Evolutionary conservation across 208 protist species (phyloP).

Genomic region (Wallacemonas sp.): DNA sequence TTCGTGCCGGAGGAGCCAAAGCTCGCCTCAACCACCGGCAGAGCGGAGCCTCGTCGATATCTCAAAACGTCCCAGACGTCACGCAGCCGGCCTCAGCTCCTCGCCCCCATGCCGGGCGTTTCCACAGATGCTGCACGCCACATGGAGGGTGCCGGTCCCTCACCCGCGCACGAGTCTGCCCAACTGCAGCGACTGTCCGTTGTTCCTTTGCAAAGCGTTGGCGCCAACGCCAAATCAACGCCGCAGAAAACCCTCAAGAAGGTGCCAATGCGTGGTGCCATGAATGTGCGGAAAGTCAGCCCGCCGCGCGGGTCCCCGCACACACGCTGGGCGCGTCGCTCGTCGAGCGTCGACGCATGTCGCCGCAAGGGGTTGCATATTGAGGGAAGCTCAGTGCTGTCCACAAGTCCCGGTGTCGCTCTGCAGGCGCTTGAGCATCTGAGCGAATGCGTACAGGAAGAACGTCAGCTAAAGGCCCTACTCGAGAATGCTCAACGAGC

Average conservation of each 20-base stretch:
- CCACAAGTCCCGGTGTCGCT: slow-evolving; percentile 34
- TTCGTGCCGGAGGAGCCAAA: not conserved
- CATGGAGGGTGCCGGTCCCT: not conserved
- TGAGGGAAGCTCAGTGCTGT: slow-evolving; percentile 70
- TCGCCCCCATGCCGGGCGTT: not conserved
- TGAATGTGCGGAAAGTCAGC: not conserved
- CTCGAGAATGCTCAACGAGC: slow-evolving; percentile 41
- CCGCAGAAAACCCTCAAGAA: not conserved
- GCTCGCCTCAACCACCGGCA: not conserved
- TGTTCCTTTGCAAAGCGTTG: not conserved
- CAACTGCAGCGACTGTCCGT: not conserved
- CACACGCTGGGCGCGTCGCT: not conserved
- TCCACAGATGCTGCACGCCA: not conserved
- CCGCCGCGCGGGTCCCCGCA: not conserved
- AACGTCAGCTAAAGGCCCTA: slow-evolving; percentile 61
- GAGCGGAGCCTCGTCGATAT: not conserved
- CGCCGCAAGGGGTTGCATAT: slow-evolving; percentile 41
- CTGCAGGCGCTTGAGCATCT: slow-evolving; percentile 48
- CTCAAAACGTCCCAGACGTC: slow-evolving; percentile 5
- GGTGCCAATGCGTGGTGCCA: not conserved
- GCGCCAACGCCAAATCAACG: not conserved
- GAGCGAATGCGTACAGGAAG: slow-evolving; percentile 48
- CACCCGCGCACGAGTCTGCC: not conserved
- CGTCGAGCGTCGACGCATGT: not conserved
- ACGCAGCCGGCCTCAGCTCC: not conserved